phyloP scores from a whole-genome alignment of 352 stramenopile species.

The Globisporangium viniferum region DNA sequence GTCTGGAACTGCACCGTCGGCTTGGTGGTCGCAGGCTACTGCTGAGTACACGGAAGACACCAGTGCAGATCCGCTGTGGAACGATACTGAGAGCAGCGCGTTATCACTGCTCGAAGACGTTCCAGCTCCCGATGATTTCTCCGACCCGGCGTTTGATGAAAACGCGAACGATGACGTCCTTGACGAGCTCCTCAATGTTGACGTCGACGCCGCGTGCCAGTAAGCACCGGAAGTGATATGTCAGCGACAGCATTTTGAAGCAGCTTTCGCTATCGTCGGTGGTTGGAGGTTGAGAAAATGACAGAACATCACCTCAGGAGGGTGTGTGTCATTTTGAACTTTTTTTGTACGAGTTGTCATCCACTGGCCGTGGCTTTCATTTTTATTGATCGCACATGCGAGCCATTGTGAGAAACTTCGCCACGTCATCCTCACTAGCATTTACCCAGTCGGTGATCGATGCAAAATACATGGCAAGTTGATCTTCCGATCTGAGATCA shows the following conservation, averaged over 20 bases:
- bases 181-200: conserved; percentile 49
- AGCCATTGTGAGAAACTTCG: conserved; percentile 52
- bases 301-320: neutral
- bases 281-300: neutral
- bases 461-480: conserved; percentile 40
- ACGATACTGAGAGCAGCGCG: conserved; percentile 4
- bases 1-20: conserved; percentile 32
- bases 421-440: conserved; percentile 35
- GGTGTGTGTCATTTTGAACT: neutral
- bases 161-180: conserved; percentile 29
- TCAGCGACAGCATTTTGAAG: neutral
- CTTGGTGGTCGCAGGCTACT: conserved; percentile 46
- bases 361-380: conserved; percentile 5
- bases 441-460: conserved; percentile 53
- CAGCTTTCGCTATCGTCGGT: neutral
- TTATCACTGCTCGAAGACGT: conserved; percentile 22
- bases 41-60: conserved; percentile 15
- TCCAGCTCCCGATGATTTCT: conserved; percentile 39
- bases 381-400: conserved; percentile 33
- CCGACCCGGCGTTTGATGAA: conserved; percentile 11
- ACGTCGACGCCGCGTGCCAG: conserved; percentile 36
- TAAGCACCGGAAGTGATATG: neutral
- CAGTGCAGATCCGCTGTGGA: conserved; percentile 15
- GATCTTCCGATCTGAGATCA: conserved; percentile 37
- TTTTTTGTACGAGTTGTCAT: neutral